Evolutionary conservation across 1,139 yeast genomes (phyloP), one percentile per base, ranked within the genome.

Genomic region (Cylindricascospora bacillispora): DNA sequence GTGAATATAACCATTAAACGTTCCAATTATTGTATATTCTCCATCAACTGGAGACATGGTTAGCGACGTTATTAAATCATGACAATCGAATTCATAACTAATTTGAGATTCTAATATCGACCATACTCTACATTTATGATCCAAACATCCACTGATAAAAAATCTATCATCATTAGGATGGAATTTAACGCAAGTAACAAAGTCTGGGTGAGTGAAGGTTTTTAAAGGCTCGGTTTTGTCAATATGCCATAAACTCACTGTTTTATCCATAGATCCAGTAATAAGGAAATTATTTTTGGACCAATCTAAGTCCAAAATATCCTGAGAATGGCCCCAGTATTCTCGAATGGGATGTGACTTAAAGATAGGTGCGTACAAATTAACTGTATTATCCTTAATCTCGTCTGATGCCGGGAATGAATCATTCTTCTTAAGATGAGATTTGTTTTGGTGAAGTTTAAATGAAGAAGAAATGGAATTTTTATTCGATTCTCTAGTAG

Each of bases 101-200:
- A 49, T 73, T 31, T 73, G 71, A 35, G 71, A 72, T 35, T 85
- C 95, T 25, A 86, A 62, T 21, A 86, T 75, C 3, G 89, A 77
- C 93, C 95, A 82, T 13, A 86, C 57, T 36, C 93, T 57, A 9
- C 82, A 65, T 24, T 69, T 63, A 39, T 80, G 78, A 48, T 83
- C 95, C 38, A 85, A 62, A 27, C 92, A 78, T 2, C 94, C 93
- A 38, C 86, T 76, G 3, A 80, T 54, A 52, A 86, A 82, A 48
- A 85, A 86, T 20, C 95, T 59, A 49, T 86, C 95, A 56, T 86
- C 97, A 3, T 60, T 61, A 1, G 93, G 93, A 45, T 82, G 94
- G 52, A 86, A 86, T 30, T 68, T 70, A 4, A 80, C 81, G 11
- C 80, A 63, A 0, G 95, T 80, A 4, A 83, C 94, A 53, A 82